These are phyloP conservation scores for Aspergillus pseudoterreus DNA, from an alignment of 2,329 filamentous ascomycete genomes.

Conservation along the genomic window DNA sequence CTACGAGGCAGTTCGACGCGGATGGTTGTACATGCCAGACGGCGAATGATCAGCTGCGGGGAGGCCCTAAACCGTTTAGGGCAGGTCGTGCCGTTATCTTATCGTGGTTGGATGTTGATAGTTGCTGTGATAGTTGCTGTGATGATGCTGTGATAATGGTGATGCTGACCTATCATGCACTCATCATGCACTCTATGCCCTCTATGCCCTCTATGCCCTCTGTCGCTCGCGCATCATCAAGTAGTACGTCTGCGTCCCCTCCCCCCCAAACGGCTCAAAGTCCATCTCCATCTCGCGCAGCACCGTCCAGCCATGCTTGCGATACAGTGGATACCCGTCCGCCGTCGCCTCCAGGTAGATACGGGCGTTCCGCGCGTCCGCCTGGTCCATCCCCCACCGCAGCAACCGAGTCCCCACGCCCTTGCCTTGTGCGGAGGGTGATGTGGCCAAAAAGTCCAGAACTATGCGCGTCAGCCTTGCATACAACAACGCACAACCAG, in stretches of 20 bases:
- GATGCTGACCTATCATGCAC: background rate
- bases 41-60: background rate
- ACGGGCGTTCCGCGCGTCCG: conserved; percentile 43
- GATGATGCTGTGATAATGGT: background rate
- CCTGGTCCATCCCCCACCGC: conserved; percentile 46
- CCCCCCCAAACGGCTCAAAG: conserved; percentile 23
- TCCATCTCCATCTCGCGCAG: conserved; percentile 37
- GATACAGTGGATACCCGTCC: conserved; percentile 47
- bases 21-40: background rate
- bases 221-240: conserved; percentile 2
- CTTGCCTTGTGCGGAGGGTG: conserved; percentile 9
- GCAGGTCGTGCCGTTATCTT: background rate
- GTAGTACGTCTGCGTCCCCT: conserved; percentile 5
- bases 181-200: no score
- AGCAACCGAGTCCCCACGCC: conserved; percentile 14
- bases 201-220: background rate
- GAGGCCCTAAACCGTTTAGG: background rate
- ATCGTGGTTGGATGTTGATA: background rate
- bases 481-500: background rate
- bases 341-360: conserved; percentile 52
- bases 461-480: conserved; percentile 3
- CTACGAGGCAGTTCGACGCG: background rate
- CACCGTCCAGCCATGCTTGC: conserved; percentile 46
- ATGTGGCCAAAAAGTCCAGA: conserved; percentile 14
- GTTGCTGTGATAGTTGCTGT: background rate